Conservation (phyloP, 768 basidiomycete species). For the Galerina sulciceps region DNA sequence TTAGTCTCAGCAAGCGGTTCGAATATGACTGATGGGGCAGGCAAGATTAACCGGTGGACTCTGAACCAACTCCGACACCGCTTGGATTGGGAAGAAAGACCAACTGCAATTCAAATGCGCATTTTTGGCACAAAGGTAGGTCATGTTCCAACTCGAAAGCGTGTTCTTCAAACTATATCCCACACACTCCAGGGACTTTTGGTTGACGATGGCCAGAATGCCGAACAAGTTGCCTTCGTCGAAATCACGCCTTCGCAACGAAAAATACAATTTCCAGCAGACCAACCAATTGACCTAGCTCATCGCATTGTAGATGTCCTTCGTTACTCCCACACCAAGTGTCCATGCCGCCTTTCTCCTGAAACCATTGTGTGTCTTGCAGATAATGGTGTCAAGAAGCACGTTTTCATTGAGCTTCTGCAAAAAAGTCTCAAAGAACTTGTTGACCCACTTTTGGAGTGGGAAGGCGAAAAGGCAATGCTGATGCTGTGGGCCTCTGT, state of each 20-base stretch:
- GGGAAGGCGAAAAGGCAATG: slow-evolving; percentile 49
- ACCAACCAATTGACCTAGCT: slow-evolving; percentile 37
- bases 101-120: slow-evolving; percentile 56
- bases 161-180: not conserved
- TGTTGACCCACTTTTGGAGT: slow-evolving; percentile 44
- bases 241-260: slow-evolving; percentile 46
- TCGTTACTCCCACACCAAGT: slow-evolving; percentile 49
- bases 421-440: slow-evolving; percentile 36
- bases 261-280: slow-evolving; percentile 46
- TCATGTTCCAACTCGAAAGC: not conserved
- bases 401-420: slow-evolving; percentile 43
- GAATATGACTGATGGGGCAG: slow-evolving; percentile 64
- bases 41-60: slow-evolving; percentile 44
- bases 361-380: slow-evolving; percentile 67
- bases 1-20: slow-evolving; percentile 33
- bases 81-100: slow-evolving; percentile 39
- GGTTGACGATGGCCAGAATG: slow-evolving; percentile 33
- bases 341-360: slow-evolving; percentile 51
- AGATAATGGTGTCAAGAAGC: slow-evolving; percentile 59
- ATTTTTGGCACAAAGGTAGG: slow-evolving; percentile 51
- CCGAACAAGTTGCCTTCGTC: slow-evolving; percentile 27
- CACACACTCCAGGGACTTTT: slow-evolving; percentile 39
- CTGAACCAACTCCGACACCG: slow-evolving; percentile 35
- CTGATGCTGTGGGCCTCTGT: slow-evolving; percentile 44
- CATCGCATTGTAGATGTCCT: slow-evolving; percentile 58